Base-by-base conservation (phyloP, 805 yeast genomes). In the Candida xyloterini region DNA sequence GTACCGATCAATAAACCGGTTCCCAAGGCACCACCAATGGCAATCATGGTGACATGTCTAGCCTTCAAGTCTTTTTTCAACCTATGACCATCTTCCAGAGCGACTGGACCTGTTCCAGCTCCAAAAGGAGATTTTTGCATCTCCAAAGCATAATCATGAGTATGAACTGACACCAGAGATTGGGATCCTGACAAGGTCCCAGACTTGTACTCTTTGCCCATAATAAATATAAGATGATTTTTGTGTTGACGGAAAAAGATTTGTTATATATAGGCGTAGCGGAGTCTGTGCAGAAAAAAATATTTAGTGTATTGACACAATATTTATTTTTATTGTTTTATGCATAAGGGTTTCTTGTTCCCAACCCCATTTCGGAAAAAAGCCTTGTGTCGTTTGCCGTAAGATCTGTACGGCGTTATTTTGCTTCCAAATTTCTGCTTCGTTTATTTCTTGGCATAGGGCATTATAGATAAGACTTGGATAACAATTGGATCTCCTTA, bases 21-120 rank as follows among this genome's bases (percentile, higher is more conserved):
- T 40, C 93, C 93, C 37, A 85, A 63, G 7, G 91, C 85, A 50
- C 93, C 91, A 50, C 93, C 95, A 49, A 86, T 77, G 48, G 93
- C 78, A 62, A 76, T 74, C 80, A 76, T 74, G 35, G 76, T 66
- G 49, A 74, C 70, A 44, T 74, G 80, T 48, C 81, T 59, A 9
- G 78, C 63, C 39, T 72, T 67, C 29, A 74, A 58, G 6, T 65
- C 71, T 48, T 68, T 68, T 42, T 68, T 70, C 49, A 73, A 65
- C 43, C 65, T 56, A 42, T 68, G 73, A 6, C 76, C 76, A 23
- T 68, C 73, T 9, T 55, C 57, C 10, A 49, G 40, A 21, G 69
- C 69, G 6, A 64, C 46, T 2, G 77, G 76, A 41, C 60, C 63
- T 5, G 35, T 46, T 14, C 38, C 45, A 4, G 49, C 44, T 22